Base-by-base conservation (phyloP, 306 rosid species). In the Glycine soja region DNA sequence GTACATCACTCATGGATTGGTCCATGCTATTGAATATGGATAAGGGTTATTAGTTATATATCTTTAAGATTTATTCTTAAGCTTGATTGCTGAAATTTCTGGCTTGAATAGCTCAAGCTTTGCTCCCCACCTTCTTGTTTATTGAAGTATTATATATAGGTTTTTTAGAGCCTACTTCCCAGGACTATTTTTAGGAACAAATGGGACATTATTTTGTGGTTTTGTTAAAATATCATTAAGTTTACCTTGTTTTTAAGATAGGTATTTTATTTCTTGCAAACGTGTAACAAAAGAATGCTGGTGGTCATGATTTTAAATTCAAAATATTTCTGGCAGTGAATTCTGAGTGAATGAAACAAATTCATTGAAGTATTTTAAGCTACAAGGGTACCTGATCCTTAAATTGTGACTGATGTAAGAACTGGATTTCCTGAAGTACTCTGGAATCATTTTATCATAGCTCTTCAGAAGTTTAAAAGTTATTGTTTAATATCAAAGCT, bases 361-460 rank as follows among this genome's bases (percentile, higher is more conserved):
- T 51, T 79, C 76, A 47, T 19, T 72, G 24, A 38, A 34, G 67
- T 38, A 52, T 78, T 30, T 64, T 72, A 18, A 72, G 72, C 36
- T 47, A 56, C 56, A 50, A 62, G 32, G 8, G 43, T 65, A 52
- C 65, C 15, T 8, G 4, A 8, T 70, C 77, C 19, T 47, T 32
- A 32, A 58, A 19, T 19, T 81, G 38, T 50, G 4, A 14, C 45
- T 6, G 45, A 34, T 14, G 64, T 73, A 67, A 63, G 57, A 40
- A 62, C 43, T 58, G 54, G 46, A 14, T 65, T 42, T 42, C 46
- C 46, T 42, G 46, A 42, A 42, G 46, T 42, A 42, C 46, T 42
- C 46, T 42, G 46, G 46, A 8, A 42, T 42, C 46, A 42, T 42
- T 42, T 42, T 42, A 42, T 42, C 9, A 7, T 42, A 42, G 46